Conservation (phyloP, 257 asterid genomes). For the Parsonsia alboflavescens region DNA sequence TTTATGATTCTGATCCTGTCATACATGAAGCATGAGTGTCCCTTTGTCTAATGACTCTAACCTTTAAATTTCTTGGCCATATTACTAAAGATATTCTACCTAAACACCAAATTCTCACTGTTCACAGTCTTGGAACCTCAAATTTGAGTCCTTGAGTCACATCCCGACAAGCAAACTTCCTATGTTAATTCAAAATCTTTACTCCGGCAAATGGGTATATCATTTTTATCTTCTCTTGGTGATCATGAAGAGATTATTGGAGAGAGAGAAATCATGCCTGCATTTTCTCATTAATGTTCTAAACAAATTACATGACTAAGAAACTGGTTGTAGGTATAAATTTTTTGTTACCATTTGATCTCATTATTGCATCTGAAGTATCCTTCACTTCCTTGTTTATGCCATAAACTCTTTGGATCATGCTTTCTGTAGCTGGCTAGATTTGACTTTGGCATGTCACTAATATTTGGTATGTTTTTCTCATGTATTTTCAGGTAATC, state of each 20-base stretch:
- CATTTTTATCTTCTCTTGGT: not conserved
- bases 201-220: too few species aligned
- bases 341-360: not conserved
- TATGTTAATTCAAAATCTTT: too few species aligned
- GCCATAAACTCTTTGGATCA: not conserved
- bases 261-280: not conserved
- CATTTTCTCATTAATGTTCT: not conserved
- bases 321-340: not conserved
- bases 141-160: too few species aligned
- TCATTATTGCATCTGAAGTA: slow-evolving; percentile 3
- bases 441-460: not conserved
- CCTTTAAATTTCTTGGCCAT: too few species aligned
- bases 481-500: slow-evolving; percentile 38
- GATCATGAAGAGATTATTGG: not conserved
- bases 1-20: too few species aligned
- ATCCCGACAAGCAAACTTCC: too few species aligned
- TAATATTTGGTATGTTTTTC: not conserved
- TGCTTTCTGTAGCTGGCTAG: not conserved
- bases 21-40: too few species aligned
- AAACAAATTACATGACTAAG: not conserved
- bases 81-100: too few species aligned
- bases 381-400: not conserved
- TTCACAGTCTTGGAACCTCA: too few species aligned
- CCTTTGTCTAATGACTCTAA: too few species aligned
- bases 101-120: too few species aligned